Base-by-base conservation (phyloP, 1,284 basidiomycete genomes). In the Fomitiporia mediterranea region DNA sequence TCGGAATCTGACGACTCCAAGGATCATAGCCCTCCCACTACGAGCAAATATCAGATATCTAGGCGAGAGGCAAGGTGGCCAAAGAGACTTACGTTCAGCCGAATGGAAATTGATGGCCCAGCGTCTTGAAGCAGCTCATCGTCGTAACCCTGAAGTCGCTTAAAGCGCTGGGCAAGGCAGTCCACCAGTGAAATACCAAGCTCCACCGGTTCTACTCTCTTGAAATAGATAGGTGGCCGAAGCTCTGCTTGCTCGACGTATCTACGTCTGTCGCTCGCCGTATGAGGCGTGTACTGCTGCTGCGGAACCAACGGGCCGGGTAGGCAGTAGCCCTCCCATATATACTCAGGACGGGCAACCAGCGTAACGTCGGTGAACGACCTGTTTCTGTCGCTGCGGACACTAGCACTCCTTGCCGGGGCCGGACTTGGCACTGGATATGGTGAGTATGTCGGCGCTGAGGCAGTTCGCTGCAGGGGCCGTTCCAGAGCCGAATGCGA, bases 1-100 rank as follows among this genome's bases (percentile, higher is more conserved):
- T 89, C 6, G 86, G 87, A 58, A 89, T 89, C 65, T 89, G 87
- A 54, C 82, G 77, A 56, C 82, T 85, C 85, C 85, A 89, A 39
- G 79, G 74, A n/a, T 79, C 71, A 62, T 88, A 89, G 0, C 86
- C 85, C 4, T 84, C 84, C 86, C 87, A 89, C 86, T 89, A 17
- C 13, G 60, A 50, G 60, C 47, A 27, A 27, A 17, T 32, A 34
- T 51, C 30, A 21, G 32, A 23, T 6, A 25, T 34, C 19, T 46
- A 25, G 42, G 40, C 44, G 52, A 56, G 32, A 61, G 8, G 53
- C 57, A 21, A 52, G 52, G 42, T 38, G 6, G 17, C 21, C 2
- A 19, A 49, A 11, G 5, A 21, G 0, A 62, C 71, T 58, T 64
- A 83, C 86, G 74, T 85, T 83, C 17, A 89, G 72, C 27, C 86